Conservation (phyloP, 2,329 filamentous ascomycete species). For the Pseudocercospora macadamiae region DNA sequence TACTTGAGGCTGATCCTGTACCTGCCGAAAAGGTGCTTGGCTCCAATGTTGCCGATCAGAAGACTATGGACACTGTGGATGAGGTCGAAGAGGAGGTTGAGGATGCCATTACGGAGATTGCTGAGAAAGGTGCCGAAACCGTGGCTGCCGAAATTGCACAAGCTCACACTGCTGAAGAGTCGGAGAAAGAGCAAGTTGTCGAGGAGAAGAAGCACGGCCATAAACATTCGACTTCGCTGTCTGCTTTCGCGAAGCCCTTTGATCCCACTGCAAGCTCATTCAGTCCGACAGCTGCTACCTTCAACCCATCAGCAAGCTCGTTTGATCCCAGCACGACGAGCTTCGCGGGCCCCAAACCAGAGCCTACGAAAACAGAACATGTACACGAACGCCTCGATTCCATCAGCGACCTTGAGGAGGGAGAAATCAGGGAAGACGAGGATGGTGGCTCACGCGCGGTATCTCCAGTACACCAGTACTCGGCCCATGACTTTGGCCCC, state of each 20-base stretch:
- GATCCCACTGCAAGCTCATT: conserved; percentile 41
- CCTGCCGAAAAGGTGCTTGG: conserved; percentile 28
- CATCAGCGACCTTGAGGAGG: conserved; percentile 39
- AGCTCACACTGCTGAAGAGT: conserved; percentile 5
- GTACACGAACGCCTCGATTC: conserved; percentile 29
- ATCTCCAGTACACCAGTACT: conserved; percentile 21
- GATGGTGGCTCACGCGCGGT: conserved; percentile 22
- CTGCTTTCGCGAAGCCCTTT: conserved; percentile 73
- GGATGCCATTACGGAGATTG: conserved; percentile 20
- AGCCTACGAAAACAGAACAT: conserved; percentile 2
- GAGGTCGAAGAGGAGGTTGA: conserved; percentile 17
- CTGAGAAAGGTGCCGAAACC: conserved; percentile 20
- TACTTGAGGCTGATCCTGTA: conserved; percentile 12
- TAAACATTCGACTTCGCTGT: conserved; percentile 57
- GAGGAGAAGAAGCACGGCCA: conserved; percentile 21
- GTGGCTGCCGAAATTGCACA: conserved; percentile 7
- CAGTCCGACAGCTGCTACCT: conserved; percentile 4
- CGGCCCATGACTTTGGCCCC: conserved; percentile 10
- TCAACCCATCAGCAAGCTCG: not conserved
- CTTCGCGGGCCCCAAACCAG: not conserved
- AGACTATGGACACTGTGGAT: conserved; percentile 20
- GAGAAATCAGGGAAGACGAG: conserved; percentile 36
- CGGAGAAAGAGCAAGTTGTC: conserved; percentile 1
- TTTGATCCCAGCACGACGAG: not conserved
- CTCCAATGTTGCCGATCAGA: conserved; percentile 24